Conservation (phyloP, 306 rosid genomes). For the Acacia melanoxylon region DNA sequence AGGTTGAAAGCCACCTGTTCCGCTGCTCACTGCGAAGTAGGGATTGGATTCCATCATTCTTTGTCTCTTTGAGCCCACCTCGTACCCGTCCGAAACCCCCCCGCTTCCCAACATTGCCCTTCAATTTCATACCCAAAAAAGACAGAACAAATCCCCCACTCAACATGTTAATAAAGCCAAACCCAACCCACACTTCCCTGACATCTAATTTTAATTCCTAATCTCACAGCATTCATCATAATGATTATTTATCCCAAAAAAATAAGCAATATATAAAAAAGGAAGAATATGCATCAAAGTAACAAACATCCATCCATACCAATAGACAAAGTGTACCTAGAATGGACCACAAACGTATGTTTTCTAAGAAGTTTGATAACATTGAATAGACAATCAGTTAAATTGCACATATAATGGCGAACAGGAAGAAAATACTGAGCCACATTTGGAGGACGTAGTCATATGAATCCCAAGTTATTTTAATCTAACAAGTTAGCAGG, state of each 20-base stretch:
- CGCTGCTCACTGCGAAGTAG: slow-evolving; percentile 82
- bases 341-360: neutral
- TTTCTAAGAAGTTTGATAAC: neutral
- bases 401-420: neutral
- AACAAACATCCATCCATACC: neutral
- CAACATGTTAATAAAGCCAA: slow-evolving; percentile 75
- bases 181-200: slow-evolving; percentile 69
- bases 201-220: slow-evolving; percentile 44
- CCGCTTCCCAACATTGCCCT: slow-evolving; percentile 96
- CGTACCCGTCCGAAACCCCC: slow-evolving; percentile 91
- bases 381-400: neutral
- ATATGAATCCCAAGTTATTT: neutral
- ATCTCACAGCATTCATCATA: slow-evolving; percentile 23
- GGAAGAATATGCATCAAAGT: neutral
- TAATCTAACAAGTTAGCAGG: neutral
- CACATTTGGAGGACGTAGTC: neutral
- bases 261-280: neutral
- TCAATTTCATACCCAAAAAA: slow-evolving; percentile 60
- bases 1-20: slow-evolving; percentile 42
- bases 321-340: neutral
- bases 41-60: slow-evolving; percentile 92
- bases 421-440: neutral
- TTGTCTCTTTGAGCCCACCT: slow-evolving; percentile 95
- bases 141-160: slow-evolving; percentile 63
- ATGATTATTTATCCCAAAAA: neutral